Evolutionary conservation across 176 grass and related monocot species (phyloP).

Genomic region (Paspalum vaginatum): DNA sequence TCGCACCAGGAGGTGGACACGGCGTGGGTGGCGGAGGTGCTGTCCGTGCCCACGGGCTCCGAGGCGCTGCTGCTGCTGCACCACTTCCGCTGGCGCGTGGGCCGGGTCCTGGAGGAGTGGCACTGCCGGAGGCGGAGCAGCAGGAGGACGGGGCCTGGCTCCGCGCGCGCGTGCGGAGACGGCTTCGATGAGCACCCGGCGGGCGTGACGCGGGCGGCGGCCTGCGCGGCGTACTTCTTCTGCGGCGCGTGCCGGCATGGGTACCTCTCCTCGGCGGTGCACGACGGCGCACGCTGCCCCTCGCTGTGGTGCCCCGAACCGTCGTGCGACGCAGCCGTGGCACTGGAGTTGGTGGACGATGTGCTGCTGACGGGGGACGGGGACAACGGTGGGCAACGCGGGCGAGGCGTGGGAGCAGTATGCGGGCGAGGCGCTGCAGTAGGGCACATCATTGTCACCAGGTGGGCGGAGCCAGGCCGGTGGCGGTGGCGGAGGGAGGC

Average conservation of each 20-base stretch:
- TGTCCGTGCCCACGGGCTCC: background rate
- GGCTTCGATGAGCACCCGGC: background rate
- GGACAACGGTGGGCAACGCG: too few relatives aligned
- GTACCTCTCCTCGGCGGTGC: constrained; percentile 28
- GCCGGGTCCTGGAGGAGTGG: constrained; percentile 26
- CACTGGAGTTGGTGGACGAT: constrained; percentile 20
- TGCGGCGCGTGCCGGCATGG: constrained; percentile 27
- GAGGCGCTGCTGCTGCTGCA: background rate
- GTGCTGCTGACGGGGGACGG: background rate
- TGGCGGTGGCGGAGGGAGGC: too few relatives aligned
- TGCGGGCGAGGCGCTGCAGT: too few relatives aligned
- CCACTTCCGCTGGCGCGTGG: background rate
- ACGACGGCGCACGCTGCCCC: constrained; percentile 22
- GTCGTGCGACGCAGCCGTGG: constrained; percentile 28
- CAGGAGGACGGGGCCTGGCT: too few relatives aligned
- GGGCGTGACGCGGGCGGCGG: background rate
- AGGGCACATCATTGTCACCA: too few relatives aligned
- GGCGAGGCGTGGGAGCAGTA: too few relatives aligned
- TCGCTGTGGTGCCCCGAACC: constrained; percentile 41
- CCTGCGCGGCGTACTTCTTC: constrained; percentile 12
- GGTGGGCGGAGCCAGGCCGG: too few relatives aligned
- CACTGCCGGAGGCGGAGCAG: background rate
- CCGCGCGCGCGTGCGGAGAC: background rate
- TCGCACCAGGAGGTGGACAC: background rate
- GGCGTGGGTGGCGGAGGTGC: background rate